Percentiles rank a stretch among this genome's conserved stretches.
Evolutionary conservation across 179 eudicot species (phyloP).

Genomic region (Beta corolliflora): DNA sequence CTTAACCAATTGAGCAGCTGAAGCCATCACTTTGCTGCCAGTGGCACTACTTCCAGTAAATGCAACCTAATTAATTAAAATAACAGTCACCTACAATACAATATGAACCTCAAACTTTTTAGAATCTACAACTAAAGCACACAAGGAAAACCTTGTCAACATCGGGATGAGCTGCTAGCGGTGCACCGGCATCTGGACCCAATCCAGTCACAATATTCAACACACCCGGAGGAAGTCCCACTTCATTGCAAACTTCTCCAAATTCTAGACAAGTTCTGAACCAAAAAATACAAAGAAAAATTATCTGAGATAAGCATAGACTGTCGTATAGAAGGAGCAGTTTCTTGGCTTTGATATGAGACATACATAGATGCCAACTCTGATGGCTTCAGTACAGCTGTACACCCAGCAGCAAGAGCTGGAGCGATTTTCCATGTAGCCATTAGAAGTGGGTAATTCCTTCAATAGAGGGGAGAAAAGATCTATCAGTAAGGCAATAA

Average conservation of each 20-base stretch:
- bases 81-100: conserved; percentile 2
- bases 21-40: conserved; percentile 91
- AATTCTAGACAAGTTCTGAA: conserved; percentile 92
- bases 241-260: conserved; percentile 80
- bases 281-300: conserved; percentile 1
- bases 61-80: conserved; percentile 59
- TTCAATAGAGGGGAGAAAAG: conserved; percentile 25
- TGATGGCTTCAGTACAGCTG: conserved; percentile 94
- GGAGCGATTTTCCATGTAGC: conserved; percentile 99
- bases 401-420: conserved; percentile 99
- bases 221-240: conserved; percentile 90
- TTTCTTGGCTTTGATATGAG: background rate
- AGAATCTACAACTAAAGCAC: background rate
- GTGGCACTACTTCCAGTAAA: conserved; percentile 95
- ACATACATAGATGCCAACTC: conserved; percentile 89
- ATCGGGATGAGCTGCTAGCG: conserved; percentile 89
- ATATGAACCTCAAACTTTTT: background rate
- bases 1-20: conserved; percentile 88
- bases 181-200: conserved; percentile 94
- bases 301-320: conserved; percentile 3
- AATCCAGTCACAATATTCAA: conserved; percentile 85
- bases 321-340: background rate
- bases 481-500: background rate
- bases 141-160: conserved; percentile 76
- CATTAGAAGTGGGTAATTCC: conserved; percentile 98